Conservation (phyloP, 139 green algal genomes). For the Dunaliella sp. region DNA sequence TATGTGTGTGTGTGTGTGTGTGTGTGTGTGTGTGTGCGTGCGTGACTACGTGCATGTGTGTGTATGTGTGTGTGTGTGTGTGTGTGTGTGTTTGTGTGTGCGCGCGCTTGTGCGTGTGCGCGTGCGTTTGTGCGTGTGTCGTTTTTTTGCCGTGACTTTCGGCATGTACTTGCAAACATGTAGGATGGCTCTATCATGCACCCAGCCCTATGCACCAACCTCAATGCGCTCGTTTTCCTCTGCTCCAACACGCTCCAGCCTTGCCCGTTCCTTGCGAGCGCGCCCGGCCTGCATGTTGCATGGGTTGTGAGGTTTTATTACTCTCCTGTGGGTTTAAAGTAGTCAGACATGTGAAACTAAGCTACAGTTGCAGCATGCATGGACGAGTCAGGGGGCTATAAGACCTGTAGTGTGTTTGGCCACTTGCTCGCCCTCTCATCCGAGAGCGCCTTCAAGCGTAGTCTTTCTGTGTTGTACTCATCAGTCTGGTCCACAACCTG, state of each 20-base stretch:
- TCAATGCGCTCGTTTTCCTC: slow-evolving; percentile 60
- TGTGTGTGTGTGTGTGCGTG: background rate
- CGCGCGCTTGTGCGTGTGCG: no score
- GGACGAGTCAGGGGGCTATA: no score
- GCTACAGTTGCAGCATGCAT: no score
- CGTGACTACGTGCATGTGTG: background rate
- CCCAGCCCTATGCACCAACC: slow-evolving; percentile 38
- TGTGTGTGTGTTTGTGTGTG: background rate
- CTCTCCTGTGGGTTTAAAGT: no score
- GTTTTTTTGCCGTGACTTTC: no score
- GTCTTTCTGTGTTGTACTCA: slow-evolving; percentile 31
- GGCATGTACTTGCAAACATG: no score
- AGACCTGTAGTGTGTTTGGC: slow-evolving; percentile 68
- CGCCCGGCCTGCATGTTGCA: slow-evolving; percentile 52
- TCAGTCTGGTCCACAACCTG: slow-evolving; percentile 28
- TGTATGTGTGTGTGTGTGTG: background rate
- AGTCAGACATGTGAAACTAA: no score
- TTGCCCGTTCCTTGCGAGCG: slow-evolving; percentile 52
- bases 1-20: background rate
- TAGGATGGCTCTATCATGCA: no score
- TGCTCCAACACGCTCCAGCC: slow-evolving; percentile 47
- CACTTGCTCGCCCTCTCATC: slow-evolving; percentile 59
- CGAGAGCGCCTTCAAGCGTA: slow-evolving; percentile 53
- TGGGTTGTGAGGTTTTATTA: no score
- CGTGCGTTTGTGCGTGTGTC: no score